phyloP scores from a whole-genome alignment of 2,329 filamentous ascomycete genomes.

The Xylaria sp. region DNA sequence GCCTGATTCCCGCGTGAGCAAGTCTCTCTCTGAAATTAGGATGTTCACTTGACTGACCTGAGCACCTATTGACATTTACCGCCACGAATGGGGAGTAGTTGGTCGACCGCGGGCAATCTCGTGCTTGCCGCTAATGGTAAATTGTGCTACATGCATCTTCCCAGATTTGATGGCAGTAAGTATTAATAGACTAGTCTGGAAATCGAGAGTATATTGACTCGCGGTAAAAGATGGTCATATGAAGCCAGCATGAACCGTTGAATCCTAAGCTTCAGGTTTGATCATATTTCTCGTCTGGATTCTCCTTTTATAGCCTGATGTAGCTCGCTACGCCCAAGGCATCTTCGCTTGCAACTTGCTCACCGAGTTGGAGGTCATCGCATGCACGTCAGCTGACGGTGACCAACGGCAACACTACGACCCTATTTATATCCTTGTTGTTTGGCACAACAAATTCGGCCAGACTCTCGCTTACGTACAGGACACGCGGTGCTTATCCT shows the following conservation, averaged over 20 bases:
- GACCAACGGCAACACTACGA: constrained; percentile 22
- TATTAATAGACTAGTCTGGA: not conserved
- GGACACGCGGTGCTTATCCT: constrained; percentile 27
- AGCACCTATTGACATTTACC: constrained; percentile 7
- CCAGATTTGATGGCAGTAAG: not conserved
- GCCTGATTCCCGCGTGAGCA: constrained; percentile 8
- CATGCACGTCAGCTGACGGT: constrained; percentile 35
- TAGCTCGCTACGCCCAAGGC: not conserved
- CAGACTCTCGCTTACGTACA: constrained; percentile 11
- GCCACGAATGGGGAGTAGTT: constrained; percentile 33
- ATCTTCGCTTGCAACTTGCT: constrained; percentile 1
- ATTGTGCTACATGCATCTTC: constrained; percentile 37
- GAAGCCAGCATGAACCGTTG: not conserved
- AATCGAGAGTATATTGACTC: not conserved
- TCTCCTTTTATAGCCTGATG: constrained; percentile 20
- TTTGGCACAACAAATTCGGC: constrained; percentile 8
- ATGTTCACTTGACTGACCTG: constrained; percentile 18
- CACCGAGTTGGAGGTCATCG: constrained; percentile 20
- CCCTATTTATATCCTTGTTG: constrained; percentile 24
- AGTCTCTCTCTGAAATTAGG: not conserved
- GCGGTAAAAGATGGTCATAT: not conserved
- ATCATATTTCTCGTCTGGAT: not conserved
- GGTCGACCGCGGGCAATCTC: constrained; percentile 37
- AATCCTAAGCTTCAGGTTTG: not conserved
- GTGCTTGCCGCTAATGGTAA: constrained; percentile 37